Percentiles rank a stretch among this genome's conserved stretches.
Conservation (phyloP, 108 stramenopile species). For the Pseudonitzschia pungens region DNA sequence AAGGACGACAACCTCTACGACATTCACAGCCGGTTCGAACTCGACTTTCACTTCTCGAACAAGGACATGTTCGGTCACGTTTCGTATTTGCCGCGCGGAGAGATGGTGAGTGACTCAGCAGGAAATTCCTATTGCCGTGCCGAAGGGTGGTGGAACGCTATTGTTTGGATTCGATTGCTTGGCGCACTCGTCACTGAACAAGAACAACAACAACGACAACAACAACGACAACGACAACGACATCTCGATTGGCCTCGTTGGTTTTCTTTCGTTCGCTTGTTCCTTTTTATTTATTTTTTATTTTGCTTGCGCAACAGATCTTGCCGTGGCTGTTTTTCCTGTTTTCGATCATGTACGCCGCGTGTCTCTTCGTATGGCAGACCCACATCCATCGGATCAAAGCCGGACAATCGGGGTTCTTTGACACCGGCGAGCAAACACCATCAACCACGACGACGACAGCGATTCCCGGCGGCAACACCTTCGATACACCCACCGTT, state of each 20-base stretch:
- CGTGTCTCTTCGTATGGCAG: conserved; percentile 71
- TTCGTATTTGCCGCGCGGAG: conserved; percentile 92
- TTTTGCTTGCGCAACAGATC: background rate
- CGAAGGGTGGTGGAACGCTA: too few relatives aligned
- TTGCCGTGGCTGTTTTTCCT: conserved; percentile 85
- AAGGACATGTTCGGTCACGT: conserved; percentile 60
- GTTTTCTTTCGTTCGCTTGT: background rate
- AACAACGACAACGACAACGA: too few relatives aligned
- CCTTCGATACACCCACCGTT: conserved; percentile 37
- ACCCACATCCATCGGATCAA: conserved; percentile 57
- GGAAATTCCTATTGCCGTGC: too few relatives aligned
- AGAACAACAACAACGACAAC: too few relatives aligned
- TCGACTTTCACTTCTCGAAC: conserved; percentile 88
- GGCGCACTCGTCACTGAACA: too few relatives aligned
- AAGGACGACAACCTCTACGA: conserved; percentile 1
- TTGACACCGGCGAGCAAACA: conserved; percentile 20
- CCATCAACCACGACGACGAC: conserved; percentile 16
- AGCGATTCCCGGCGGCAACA: background rate
- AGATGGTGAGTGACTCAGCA: conserved; percentile 73
- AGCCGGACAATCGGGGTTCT: conserved; percentile 48
- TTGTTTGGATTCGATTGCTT: too few relatives aligned
- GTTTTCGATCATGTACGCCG: conserved; percentile 73
- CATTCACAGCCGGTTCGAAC: conserved; percentile 76
- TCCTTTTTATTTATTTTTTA: background rate
- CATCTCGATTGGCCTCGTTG: too few relatives aligned